Base-by-base conservation (phyloP, 1,284 basidiomycete species). In the Mycena sp. region DNA sequence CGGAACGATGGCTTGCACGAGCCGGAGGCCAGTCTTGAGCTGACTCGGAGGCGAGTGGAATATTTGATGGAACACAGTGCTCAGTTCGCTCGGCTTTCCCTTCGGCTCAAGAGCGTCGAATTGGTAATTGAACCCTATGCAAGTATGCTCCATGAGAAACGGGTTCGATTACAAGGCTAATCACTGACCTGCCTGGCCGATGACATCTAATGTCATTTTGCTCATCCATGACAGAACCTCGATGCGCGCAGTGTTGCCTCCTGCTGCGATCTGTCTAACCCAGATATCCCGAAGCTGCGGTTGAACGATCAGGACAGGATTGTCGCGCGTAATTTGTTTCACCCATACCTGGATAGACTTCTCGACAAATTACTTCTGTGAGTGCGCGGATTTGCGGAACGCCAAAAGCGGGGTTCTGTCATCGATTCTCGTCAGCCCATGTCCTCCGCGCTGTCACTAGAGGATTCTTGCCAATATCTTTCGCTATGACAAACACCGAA, bases 351-450 rank as follows among this genome's bases (percentile, higher is more conserved):
- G 28, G 19, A 25, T 9, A 16, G 57, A 30, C 35, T 64, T 54
- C 6, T 59, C 62, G 1, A 55, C 21, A 23, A 58, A 64, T n/a
- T 14, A 59, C 29, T 43, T 41, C 57, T 3, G 62, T 28, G 25
- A 64, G 32, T 17, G 32, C 38, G 9, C 57, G 37, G 21, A 64
- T 55, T 40, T 64, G 62, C 7, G 62, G 51, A 16, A 37, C 38
- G 12, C 57, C 50, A 38, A 64, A 64, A 37, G 62, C 62, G 1
- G 62, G 62, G 37, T 64, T 64, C 61, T 63, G 28, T 44, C 17
- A 7, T 25, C 19, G 9, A 21, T 23, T 11, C 17, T 19, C n/a
- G 19, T 54, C 17, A 53, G 28, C 28, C 17, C 16, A 6, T 28
- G 10, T 21, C 26, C 21, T 23, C 21, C 9, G 38, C 19, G 7